Evolutionary conservation across 345 rosid genomes (phyloP), one percentile per base, ranked within the genome.

Genomic region (Luvunga scandens): DNA sequence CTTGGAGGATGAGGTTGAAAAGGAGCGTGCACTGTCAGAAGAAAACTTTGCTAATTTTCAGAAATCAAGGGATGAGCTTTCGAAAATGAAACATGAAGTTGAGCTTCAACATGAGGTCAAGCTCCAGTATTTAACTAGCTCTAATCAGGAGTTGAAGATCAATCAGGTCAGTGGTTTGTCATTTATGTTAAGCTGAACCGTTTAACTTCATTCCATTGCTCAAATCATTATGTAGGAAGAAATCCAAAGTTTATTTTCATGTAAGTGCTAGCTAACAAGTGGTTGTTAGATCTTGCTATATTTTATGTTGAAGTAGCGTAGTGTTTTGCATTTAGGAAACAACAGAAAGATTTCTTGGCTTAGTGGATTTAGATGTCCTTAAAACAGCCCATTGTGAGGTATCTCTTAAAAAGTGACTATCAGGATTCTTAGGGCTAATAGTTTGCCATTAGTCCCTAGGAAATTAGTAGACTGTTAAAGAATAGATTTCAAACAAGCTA

Each of bases 61-160:
- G 66, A 82, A 84, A 76, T 81, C 90, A 69, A 87, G 87, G 85
- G 90, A 84, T 9, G 96, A 91, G 78, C 84, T 91, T 76, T 83
- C 79, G 24, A 87, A 84, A 71, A 70, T 88, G 86, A 90, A 88
- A 83, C 71, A 61, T 7, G 88, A 89, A 81, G 79, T 87, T 56
- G 81, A 86, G 72, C 84, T 79, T 36, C 86, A 50, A 69, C 79
- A 77, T 22, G 85, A 79, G 77, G 64, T 61, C 24, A 80, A 87
- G 83, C 75, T 80, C 73, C 81, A 56, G 66, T 80, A n/a, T 73
- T 69, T 57, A 69, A 78, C 82, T n/a, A 81, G 76, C 84, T 82
- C 75, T 78, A 85, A 81, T 66, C 85, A 76, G 2, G 89, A 83
- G 72, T 73, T 77, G 80, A 91, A 88, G 86, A 81, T 71, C 77